phyloP scores from a whole-genome alignment of 352 stramenopile genomes.

The Globisporangium paroecandrum region DNA sequence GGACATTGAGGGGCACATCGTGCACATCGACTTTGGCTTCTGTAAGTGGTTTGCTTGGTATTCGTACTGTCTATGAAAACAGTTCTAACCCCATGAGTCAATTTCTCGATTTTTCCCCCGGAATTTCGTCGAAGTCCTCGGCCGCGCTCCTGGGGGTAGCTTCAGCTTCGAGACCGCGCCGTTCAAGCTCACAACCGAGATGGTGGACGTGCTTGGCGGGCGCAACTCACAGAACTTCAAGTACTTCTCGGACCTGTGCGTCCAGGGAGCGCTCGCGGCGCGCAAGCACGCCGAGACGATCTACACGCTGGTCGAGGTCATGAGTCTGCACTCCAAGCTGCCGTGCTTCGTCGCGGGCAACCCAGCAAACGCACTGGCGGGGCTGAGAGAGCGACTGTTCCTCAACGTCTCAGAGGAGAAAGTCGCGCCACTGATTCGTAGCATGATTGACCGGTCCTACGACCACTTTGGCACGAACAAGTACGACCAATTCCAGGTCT shows the following conservation, averaged over 20 bases:
- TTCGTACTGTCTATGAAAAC: neutral
- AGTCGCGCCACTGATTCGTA: conserved; percentile 67
- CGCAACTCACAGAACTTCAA: conserved; percentile 89
- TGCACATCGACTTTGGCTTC: conserved; percentile 99
- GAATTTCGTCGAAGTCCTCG: conserved; percentile 41
- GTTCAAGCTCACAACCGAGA: conserved; percentile 96
- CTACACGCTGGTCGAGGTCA: conserved; percentile 94
- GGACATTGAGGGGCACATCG: conserved; percentile 93
- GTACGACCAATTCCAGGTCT: conserved; percentile 94
- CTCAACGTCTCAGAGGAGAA: conserved; percentile 63
- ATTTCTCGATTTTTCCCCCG: neutral
- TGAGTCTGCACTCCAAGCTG: conserved; percentile 83
- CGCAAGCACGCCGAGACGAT: conserved; percentile 92
- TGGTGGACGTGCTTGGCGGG: conserved; percentile 93
- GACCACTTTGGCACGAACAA: conserved; percentile 95
- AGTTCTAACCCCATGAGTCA: neutral
- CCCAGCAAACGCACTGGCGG: conserved; percentile 30
- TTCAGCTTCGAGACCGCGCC: conserved; percentile 95
- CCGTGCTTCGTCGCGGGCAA: conserved; percentile 57
- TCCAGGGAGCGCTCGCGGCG: conserved; percentile 90
- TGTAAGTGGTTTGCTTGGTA: conserved; percentile 37
- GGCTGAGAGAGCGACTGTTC: conserved; percentile 65
- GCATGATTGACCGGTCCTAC: conserved; percentile 92
- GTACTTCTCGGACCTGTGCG: conserved; percentile 93
- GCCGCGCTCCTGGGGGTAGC: conserved; percentile 84